Evolutionary conservation across 495 filamentous ascomycete species (phyloP), one percentile per base, ranked within the genome.

Genomic region (Rostrohypoxylon terebratum): DNA sequence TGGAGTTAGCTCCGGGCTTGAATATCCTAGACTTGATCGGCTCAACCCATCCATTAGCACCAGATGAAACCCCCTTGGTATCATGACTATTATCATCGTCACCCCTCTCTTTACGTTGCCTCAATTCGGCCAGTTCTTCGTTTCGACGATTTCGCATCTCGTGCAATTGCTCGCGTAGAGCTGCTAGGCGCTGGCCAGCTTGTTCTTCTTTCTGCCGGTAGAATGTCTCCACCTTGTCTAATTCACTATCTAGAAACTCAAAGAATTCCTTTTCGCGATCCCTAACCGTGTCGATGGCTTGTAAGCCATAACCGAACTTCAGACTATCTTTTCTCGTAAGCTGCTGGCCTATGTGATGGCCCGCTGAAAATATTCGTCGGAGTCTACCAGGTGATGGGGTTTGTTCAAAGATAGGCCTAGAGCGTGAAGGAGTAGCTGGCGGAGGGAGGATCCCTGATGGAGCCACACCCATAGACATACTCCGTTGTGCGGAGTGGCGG

Each of bases 211-310:
- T 97, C 75, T 83, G 80, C 69, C 86, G 88, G 82, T 97, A 97
- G 77, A 97, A 97, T 0, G 84, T 78, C 73, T 97, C 93, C 42
- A 97, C 91, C 79, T 97, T 97, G 40, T 87, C 80, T n/a, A 97
- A 80, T 77, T 97, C 91, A 20, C 77, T 80, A 74, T 97, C 92
- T 47, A 97, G 80, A 73, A 93, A 97, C 0, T 76, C 78, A 72
- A 93, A 93, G 75, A 97, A 97, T 54, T 96, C 92, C 47, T 87
- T 86, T 74, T 94, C 88, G 14, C 88, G 86, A 23, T 85, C 76
- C 16, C 82, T 81, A 20, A 88, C 82, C 21, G 83, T 80, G 55
- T 87, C 84, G 0, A 87, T 68, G 3, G 76, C 74, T 47, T 84
- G 77, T 63, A 83, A 48, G 6, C 78, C 77, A 53, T 73, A 71